phyloP scores from a whole-genome alignment of 331 rosid genomes.

The Erythrophleum ivorense region DNA sequence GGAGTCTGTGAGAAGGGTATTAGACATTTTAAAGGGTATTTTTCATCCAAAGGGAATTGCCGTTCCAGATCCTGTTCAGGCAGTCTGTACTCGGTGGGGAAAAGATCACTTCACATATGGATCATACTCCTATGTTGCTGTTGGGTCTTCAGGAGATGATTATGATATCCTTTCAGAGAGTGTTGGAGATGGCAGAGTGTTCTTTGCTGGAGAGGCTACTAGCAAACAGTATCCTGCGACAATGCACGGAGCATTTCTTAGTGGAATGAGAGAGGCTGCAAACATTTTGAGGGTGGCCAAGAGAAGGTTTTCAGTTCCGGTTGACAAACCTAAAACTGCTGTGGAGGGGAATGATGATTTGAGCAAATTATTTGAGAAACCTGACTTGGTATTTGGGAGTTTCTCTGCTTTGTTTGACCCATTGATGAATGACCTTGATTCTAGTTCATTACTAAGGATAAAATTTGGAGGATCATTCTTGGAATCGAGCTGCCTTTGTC shows the following conservation, averaged over 20 bases:
- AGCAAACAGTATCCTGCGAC: conserved; percentile 91
- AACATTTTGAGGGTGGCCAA: conserved; percentile 76
- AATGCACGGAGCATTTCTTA: conserved; percentile 92
- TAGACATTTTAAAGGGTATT: conserved; percentile 70
- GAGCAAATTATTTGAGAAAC: conserved; percentile 57
- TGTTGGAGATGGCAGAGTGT: conserved; percentile 78
- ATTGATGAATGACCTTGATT: conserved; percentile 50
- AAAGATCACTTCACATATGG: conserved; percentile 73
- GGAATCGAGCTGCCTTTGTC: conserved; percentile 43
- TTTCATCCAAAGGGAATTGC: conserved; percentile 76
- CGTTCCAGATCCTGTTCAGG: conserved; percentile 86
- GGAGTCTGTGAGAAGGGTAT: conserved; percentile 85
- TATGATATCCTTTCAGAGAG: conserved; percentile 83
- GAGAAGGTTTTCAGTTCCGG: conserved; percentile 48
- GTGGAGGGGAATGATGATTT: conserved; percentile 51
- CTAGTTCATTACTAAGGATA: conserved; percentile 67
- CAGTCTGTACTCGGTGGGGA: conserved; percentile 90
- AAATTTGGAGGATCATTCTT: conserved; percentile 54
- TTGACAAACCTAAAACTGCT: conserved; percentile 38
- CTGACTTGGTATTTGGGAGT: conserved; percentile 71
- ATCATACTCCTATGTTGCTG: conserved; percentile 88
- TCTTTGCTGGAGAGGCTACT: conserved; percentile 95
- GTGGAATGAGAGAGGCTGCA: conserved; percentile 97
- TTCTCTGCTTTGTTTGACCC: conserved; percentile 79
- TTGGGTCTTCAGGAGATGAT: conserved; percentile 90